Conservation (phyloP, 2,329 filamentous ascomycete species). For the Fusarium sp. region DNA sequence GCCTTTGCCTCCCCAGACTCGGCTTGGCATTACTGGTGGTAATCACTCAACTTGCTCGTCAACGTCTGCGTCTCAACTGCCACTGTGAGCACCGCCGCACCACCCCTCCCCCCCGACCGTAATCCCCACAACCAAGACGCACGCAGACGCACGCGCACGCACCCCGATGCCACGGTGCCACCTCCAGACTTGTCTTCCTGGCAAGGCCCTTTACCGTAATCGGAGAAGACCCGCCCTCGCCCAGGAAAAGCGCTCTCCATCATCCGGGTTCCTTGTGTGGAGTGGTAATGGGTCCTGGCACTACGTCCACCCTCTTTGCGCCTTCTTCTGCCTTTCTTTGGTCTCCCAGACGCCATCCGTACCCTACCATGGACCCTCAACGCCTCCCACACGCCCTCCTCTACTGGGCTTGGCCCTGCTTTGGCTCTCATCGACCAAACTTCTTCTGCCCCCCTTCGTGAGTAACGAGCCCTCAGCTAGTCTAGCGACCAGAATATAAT, state of each 20-base stretch:
- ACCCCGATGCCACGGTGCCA: constrained; percentile 38
- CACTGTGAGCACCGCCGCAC: constrained; percentile 8
- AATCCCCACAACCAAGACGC: constrained; percentile 22
- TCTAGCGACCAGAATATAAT: constrained; percentile 47
- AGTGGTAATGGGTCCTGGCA: neutral
- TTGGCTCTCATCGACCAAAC: constrained; percentile 35
- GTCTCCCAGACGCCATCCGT: constrained; percentile 31
- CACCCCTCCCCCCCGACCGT: constrained; percentile 18
- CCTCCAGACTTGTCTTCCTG: constrained; percentile 38
- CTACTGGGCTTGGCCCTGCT: constrained; percentile 33
- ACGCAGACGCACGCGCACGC: constrained; percentile 4
- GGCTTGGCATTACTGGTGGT: neutral
- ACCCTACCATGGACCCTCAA: constrained; percentile 32
- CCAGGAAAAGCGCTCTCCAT: constrained; percentile 31
- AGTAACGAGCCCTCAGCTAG: constrained; percentile 31
- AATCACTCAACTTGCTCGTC: neutral
- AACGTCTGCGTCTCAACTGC: constrained; percentile 3
- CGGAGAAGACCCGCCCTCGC: constrained; percentile 27
- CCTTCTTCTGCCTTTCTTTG: constrained; percentile 4
- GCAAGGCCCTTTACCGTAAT: constrained; percentile 22
- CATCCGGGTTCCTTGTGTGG: constrained; percentile 33
- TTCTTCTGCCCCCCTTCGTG: constrained; percentile 35
- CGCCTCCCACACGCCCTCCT: constrained; percentile 37
- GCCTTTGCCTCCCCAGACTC: neutral
- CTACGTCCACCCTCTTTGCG: constrained; percentile 36